phyloP scores from a whole-genome alignment of 352 stramenopile species.

The Plasmopara muralis region DNA sequence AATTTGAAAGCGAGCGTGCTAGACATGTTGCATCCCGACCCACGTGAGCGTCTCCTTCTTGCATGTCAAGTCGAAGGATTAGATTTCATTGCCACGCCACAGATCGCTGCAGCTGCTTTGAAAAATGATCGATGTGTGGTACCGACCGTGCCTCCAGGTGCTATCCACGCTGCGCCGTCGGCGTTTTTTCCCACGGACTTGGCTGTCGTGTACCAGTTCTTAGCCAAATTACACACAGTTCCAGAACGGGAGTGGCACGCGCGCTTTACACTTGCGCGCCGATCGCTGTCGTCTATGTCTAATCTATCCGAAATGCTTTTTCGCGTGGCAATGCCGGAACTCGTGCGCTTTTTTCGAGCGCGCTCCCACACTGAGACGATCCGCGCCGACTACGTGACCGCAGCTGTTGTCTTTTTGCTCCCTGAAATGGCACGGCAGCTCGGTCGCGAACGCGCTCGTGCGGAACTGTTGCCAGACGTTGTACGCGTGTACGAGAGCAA shows the following conservation, averaged over 20 bases:
- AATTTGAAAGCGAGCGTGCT: constrained; percentile 50
- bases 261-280: constrained; percentile 27
- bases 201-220: constrained; percentile 39
- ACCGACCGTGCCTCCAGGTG: constrained; percentile 9
- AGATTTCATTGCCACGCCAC: constrained; percentile 10
- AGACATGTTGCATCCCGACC: constrained; percentile 43
- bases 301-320: constrained; percentile 41
- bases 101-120: constrained; percentile 3
- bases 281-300: constrained; percentile 31
- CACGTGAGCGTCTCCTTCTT: constrained; percentile 29
- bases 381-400: constrained; percentile 34
- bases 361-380: constrained; percentile 34
- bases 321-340: constrained; percentile 39
- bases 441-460: constrained; percentile 23
- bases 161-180: constrained; percentile 20
- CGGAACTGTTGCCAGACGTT: constrained; percentile 38
- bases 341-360: constrained; percentile 49
- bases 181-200: constrained; percentile 46
- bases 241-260: constrained; percentile 33
- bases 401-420: constrained; percentile 59
- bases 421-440: constrained; percentile 36
- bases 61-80: constrained; percentile 27
- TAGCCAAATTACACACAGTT: constrained; percentile 29
- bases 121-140: constrained; percentile 1
- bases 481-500: constrained; percentile 54